Evolutionary conservation across 1,284 basidiomycete species (phyloP).

Genomic region (Sporisorium sorghi): DNA sequence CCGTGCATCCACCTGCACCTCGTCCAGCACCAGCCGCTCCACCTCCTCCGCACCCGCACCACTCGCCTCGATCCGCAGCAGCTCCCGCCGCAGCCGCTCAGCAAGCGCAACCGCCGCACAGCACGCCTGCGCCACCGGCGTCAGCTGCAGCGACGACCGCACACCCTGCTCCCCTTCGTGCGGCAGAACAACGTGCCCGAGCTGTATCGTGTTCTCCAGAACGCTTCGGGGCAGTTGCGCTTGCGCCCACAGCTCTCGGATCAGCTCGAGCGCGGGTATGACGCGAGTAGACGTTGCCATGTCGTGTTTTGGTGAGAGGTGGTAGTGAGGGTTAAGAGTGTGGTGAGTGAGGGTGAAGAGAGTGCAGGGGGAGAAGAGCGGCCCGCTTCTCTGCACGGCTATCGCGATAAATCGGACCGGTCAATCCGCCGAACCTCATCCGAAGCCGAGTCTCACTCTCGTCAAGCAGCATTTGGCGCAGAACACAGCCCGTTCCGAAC

Average conservation of each 20-base stretch:
- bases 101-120: constrained; percentile 12
- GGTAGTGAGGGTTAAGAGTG: not conserved
- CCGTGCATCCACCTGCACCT: constrained; percentile 21
- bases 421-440: too few relatives aligned
- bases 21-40: constrained; percentile 14
- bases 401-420: too few relatives aligned
- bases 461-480: too few relatives aligned
- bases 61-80: not conserved
- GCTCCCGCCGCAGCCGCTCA: not conserved
- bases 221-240: constrained; percentile 7
- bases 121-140: constrained; percentile 35
- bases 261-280: constrained; percentile 1
- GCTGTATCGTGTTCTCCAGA: constrained; percentile 16
- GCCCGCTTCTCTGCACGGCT: too few relatives aligned
- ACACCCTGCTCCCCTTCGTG: constrained; percentile 18
- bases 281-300: not conserved
- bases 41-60: not conserved
- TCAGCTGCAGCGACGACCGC: constrained; percentile 27
- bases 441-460: too few relatives aligned
- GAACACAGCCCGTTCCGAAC: too few relatives aligned
- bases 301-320: too few relatives aligned
- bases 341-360: not conserved
- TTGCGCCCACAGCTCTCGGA: constrained; percentile 28
- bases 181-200: constrained; percentile 10
- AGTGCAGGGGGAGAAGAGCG: too few relatives aligned